Conservation (phyloP, 768 basidiomycete species). For the Suillus americanus region DNA sequence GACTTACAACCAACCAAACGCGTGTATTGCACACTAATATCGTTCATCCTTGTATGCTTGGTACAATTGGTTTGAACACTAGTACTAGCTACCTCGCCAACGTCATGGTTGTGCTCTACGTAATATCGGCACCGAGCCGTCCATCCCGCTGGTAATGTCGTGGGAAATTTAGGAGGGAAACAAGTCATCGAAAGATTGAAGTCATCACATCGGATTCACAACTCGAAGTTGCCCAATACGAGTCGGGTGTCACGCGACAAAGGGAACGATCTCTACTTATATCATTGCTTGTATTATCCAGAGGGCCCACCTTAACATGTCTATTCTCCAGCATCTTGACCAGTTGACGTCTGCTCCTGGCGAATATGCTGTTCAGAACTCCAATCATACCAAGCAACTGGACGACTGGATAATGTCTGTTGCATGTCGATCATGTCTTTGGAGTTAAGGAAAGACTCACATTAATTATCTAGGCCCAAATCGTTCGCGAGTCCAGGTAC, state of each 20-base stretch:
- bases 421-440: neutral
- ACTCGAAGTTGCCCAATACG: neutral
- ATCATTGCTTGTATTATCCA: neutral
- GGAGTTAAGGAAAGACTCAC: neutral
- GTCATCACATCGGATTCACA: neutral
- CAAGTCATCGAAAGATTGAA: neutral
- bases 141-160: neutral
- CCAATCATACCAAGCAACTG: neutral
- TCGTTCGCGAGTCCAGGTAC: neutral
- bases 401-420: conserved; percentile 2
- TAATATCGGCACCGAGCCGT: neutral
- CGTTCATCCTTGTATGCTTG: no score
- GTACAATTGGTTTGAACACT: no score
- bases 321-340: conserved; percentile 2
- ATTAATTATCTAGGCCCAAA: neutral
- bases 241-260: neutral
- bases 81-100: no score
- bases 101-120: no score
- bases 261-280: neutral
- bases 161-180: neutral
- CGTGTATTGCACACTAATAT: neutral
- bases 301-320: neutral
- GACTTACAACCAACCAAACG: neutral
- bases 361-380: conserved; percentile 2
- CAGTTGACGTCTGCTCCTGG: neutral